Percentiles rank a stretch among this genome's conserved stretches.
Evolutionary conservation across 2,329 filamentous ascomycete genomes (phyloP).

Genomic region (Ascochyta rabiei): DNA sequence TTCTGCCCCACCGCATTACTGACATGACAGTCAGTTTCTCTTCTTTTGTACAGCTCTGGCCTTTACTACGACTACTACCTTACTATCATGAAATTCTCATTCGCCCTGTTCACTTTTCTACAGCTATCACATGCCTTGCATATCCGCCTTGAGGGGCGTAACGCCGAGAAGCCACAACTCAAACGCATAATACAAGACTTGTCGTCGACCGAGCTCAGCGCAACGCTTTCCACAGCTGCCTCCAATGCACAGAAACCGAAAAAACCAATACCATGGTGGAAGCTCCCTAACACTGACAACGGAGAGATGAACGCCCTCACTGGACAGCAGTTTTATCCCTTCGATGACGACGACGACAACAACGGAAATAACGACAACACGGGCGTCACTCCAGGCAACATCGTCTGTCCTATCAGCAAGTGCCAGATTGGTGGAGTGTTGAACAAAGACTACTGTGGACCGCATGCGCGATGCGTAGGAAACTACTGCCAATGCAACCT

Average conservation of each 20-base stretch:
- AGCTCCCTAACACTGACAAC: slow-evolving; percentile 3
- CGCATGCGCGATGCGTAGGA: slow-evolving; percentile 4
- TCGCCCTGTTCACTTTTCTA: not conserved
- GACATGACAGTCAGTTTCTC: not conserved
- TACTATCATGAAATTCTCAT: not conserved
- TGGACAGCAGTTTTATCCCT: slow-evolving; percentile 3
- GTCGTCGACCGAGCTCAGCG: not conserved
- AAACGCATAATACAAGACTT: not conserved
- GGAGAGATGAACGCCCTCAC: slow-evolving; percentile 13
- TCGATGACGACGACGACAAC: not conserved
- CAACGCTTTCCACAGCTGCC: too few relatives aligned
- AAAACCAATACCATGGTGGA: slow-evolving; percentile 9
- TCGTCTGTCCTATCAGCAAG: not conserved
- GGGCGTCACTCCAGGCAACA: not conserved
- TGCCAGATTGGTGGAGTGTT: slow-evolving; percentile 1
- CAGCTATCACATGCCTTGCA: slow-evolving; percentile 1
- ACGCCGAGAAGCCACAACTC: not conserved
- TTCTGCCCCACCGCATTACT: not conserved
- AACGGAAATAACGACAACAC: not conserved
- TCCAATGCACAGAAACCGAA: not conserved
- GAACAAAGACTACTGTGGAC: slow-evolving; percentile 1
- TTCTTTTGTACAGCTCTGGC: not conserved
- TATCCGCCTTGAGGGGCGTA: not conserved
- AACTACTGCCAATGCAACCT: slow-evolving; percentile 5
- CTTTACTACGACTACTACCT: not conserved